Percentiles rank a stretch among this genome's conserved stretches.
Conservation (phyloP, 2,329 filamentous ascomycete genomes). For the Reticulascus tulasneorum region DNA sequence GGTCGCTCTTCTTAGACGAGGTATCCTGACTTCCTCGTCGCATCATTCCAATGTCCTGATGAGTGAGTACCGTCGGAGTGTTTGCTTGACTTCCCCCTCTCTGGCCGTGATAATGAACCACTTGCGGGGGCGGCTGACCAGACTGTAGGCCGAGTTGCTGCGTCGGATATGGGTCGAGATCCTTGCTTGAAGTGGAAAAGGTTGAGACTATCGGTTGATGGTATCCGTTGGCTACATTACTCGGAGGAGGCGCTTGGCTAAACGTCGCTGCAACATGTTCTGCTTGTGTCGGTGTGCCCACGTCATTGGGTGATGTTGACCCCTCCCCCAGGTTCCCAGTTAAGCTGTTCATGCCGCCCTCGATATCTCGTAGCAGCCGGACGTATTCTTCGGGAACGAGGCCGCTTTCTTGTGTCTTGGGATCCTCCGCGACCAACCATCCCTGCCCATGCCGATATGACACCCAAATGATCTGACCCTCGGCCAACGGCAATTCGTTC, state of each 20-base stretch:
- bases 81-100: slow-evolving; percentile 64
- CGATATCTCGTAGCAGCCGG: slow-evolving; percentile 84
- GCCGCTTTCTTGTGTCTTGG: slow-evolving; percentile 88
- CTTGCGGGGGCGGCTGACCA: slow-evolving; percentile 60
- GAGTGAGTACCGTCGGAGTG: slow-evolving; percentile 54
- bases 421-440: slow-evolving; percentile 95
- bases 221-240: slow-evolving; percentile 55
- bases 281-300: slow-evolving; percentile 58
- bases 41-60: slow-evolving; percentile 43
- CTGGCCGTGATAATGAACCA: slow-evolving; percentile 65
- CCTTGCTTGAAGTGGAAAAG: slow-evolving; percentile 67
- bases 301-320: slow-evolving; percentile 49
- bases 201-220: slow-evolving; percentile 65
- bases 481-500: slow-evolving; percentile 86
- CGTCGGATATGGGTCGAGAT: slow-evolving; percentile 64
- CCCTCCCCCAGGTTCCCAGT: slow-evolving; percentile 56
- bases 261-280: slow-evolving; percentile 39
- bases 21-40: slow-evolving; percentile 47
- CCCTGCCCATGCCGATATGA: slow-evolving; percentile 95
- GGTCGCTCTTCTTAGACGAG: slow-evolving; percentile 31
- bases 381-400: slow-evolving; percentile 97
- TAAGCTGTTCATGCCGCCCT: slow-evolving; percentile 77
- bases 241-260: slow-evolving; percentile 15
- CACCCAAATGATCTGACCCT: slow-evolving; percentile 95
- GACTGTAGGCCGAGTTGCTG: slow-evolving; percentile 59